Percentiles rank a stretch among this genome's conserved stretches.
Conservation (phyloP, 805 yeast genomes). For the Zygoascus flipseniorum region DNA sequence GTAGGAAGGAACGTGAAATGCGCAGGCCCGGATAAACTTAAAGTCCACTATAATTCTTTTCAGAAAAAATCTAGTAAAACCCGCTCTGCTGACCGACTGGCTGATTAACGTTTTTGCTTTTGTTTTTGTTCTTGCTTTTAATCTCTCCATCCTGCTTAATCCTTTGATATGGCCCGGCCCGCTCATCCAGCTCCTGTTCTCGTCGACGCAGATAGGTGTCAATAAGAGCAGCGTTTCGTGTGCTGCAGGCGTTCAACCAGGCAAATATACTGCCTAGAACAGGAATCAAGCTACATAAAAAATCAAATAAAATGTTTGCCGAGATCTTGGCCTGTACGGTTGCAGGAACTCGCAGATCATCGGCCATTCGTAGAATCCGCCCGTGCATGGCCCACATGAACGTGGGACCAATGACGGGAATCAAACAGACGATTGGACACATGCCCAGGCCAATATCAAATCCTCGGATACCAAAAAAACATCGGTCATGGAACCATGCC, state of each 20-base stretch:
- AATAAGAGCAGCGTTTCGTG: constrained; percentile 78
- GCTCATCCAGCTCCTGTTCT: constrained; percentile 14
- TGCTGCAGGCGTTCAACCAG: constrained; percentile 80
- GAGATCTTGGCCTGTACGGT: constrained; percentile 60
- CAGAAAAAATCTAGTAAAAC: too few species aligned
- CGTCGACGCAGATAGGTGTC: constrained; percentile 38
- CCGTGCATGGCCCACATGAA: constrained; percentile 74
- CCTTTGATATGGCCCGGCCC: constrained; percentile 13
- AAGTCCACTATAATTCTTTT: background rate
- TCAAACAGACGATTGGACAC: constrained; percentile 59
- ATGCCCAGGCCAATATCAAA: constrained; percentile 68
- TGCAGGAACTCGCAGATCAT: constrained; percentile 49
- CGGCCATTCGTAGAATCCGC: constrained; percentile 54
- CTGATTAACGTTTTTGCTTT: background rate
- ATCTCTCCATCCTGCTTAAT: constrained; percentile 9
- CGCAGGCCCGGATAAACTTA: background rate
- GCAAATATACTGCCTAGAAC: constrained; percentile 66
- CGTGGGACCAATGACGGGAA: constrained; percentile 83
- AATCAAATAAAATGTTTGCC: constrained; percentile 66
- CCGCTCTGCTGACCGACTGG: background rate
- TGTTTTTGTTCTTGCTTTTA: background rate
- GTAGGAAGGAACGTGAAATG: background rate
- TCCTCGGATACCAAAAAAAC: constrained; percentile 65
- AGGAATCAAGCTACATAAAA: constrained; percentile 71
- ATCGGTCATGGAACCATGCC: constrained; percentile 85